Evolutionary conservation across 2,329 filamentous ascomycete species (phyloP).

Genomic region (Xylariomycetidae sp.): DNA sequence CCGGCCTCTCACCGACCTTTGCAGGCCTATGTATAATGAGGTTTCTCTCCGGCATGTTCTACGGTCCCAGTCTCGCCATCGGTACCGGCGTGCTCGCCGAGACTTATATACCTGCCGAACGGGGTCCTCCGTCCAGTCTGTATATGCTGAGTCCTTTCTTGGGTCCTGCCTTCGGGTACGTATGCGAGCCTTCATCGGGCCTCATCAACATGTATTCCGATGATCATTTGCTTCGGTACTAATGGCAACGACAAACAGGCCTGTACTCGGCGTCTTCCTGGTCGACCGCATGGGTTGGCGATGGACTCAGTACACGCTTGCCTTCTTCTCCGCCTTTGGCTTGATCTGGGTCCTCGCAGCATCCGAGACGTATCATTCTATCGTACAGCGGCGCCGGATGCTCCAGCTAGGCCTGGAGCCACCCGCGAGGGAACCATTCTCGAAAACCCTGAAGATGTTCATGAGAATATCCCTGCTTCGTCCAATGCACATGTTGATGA

Average conservation of each 20-base stretch:
- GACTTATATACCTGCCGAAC: slow-evolving; percentile 35
- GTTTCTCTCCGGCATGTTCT: slow-evolving; percentile 50
- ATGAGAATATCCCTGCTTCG: slow-evolving; percentile 38
- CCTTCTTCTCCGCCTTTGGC: slow-evolving; percentile 38
- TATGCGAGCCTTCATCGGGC: slow-evolving; percentile 1
- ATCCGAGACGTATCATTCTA: slow-evolving; percentile 52
- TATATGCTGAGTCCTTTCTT: slow-evolving; percentile 48
- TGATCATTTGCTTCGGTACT: no score
- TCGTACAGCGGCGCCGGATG: slow-evolving; percentile 34
- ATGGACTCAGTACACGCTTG: slow-evolving; percentile 47
- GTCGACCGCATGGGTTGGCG: slow-evolving; percentile 41
- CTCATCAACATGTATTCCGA: not conserved
- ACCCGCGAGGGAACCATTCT: slow-evolving; percentile 17
- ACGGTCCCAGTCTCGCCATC: slow-evolving; percentile 42
- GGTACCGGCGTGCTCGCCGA: slow-evolving; percentile 45
- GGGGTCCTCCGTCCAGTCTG: slow-evolving; percentile 36
- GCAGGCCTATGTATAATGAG: slow-evolving; percentile 46
- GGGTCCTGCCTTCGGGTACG: slow-evolving; percentile 45
- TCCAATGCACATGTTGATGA: slow-evolving; percentile 52
- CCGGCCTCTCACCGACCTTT: slow-evolving; percentile 44
- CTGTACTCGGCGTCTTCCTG: slow-evolving; percentile 44
- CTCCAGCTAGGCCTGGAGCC: slow-evolving; percentile 28
- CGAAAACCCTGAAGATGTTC: slow-evolving; percentile 26
- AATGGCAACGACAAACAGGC: slow-evolving; percentile 27
- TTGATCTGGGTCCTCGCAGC: slow-evolving; percentile 32